Evolutionary conservation across 306 rosid species (phyloP).

Genomic region (Vigna reflexopilosa): DNA sequence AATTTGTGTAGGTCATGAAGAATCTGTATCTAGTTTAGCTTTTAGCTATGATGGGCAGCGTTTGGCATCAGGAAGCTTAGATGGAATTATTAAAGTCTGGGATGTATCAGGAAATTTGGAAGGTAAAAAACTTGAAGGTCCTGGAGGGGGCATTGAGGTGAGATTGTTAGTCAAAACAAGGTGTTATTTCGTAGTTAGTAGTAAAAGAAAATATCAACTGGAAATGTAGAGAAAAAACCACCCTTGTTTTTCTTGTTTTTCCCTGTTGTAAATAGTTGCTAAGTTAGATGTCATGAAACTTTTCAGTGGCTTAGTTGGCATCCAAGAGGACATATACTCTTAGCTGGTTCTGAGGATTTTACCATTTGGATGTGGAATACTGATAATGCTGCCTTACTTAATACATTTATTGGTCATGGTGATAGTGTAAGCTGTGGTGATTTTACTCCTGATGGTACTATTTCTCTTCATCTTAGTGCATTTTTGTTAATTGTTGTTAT

Average conservation of each 20-base stretch:
- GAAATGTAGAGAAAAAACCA: not conserved
- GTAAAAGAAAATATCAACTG: not conserved
- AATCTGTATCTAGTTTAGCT: constrained; percentile 77
- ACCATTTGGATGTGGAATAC: constrained; percentile 95
- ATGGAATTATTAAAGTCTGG: constrained; percentile 81
- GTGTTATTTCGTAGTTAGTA: not conserved
- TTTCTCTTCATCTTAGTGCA: constrained; percentile 43
- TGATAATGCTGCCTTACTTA: constrained; percentile 60
- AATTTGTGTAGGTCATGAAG: constrained; percentile 71
- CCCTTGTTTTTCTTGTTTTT: not conserved
- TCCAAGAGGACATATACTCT: constrained; percentile 80
- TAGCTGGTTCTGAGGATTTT: constrained; percentile 91
- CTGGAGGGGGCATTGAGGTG: constrained; percentile 76
- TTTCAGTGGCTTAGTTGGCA: constrained; percentile 96
- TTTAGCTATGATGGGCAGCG: constrained; percentile 81
- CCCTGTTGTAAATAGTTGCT: constrained; percentile 17
- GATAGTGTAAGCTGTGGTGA: constrained; percentile 88
- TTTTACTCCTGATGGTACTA: constrained; percentile 94
- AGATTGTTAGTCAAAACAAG: constrained; percentile 18
- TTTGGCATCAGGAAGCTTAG: constrained; percentile 86
- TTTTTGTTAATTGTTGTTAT: constrained; percentile 13
- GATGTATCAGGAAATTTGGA: constrained; percentile 66
- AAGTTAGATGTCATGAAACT: constrained; percentile 40
- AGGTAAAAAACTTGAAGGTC: constrained; percentile 69
- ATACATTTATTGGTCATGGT: constrained; percentile 79